Base-by-base conservation (phyloP, 2,329 filamentous ascomycete genomes). In the Cercospora berteroae region DNA sequence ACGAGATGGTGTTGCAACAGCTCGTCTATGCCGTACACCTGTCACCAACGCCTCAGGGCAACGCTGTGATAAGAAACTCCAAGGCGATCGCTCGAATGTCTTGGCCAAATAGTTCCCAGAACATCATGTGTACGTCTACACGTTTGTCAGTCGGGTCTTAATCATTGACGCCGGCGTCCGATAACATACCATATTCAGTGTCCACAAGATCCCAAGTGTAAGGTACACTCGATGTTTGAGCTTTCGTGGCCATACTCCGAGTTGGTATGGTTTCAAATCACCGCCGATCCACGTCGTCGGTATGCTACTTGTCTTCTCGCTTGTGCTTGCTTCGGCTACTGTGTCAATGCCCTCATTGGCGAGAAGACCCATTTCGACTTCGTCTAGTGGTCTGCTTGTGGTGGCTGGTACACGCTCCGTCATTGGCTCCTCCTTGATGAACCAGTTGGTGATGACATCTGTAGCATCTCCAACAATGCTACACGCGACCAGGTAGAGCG, bases 401-500 rank as follows among this genome's bases (percentile, higher is more conserved):
- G 5, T n/a, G 4, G 7, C 55, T 27, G 29, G 9, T 48, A 44
- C 31, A 7, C 31, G 7, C 27, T 48, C 39, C 60, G 50, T 18
- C 2, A 12, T 12, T 20, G 61, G 25, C 25, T 68, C 69, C 60
- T 68, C 68, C 50, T 63, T 42, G 13, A 81, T 69, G 58, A 83
- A 76, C 79, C 79, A 82, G 10, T 63, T 70, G 0, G 79, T 80
- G 6, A 84, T 60, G 4, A 69, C 74, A 50, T 75, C 75, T 3
- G 80, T 82, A 5, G 81, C 80, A 36, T 74, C 73, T 3, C 78
- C 74, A 9, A 80, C 77, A 4, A 72, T 71, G 74, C 78, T 79
- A 64, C 81, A 80, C 4, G 80, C 66, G 77, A 80, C 83, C 12
- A 84, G 58, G 66, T 85, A 83, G 2, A 82, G 65, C 0, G 76